phyloP scores from a whole-genome alignment of 2,329 filamentous ascomycete species.

The Exophiala lecanii-corni region DNA sequence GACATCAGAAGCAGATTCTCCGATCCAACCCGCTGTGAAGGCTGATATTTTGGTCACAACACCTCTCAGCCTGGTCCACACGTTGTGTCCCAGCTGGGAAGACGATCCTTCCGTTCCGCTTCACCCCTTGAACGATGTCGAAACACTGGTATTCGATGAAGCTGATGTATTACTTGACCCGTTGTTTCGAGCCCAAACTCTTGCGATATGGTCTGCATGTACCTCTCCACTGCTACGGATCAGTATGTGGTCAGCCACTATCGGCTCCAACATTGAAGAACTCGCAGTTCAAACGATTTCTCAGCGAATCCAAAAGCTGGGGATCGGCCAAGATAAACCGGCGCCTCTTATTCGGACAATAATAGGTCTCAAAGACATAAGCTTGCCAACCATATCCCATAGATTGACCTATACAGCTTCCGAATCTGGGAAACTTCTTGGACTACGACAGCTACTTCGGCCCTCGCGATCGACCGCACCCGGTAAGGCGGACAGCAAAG shows the following conservation, averaged over 20 bases:
- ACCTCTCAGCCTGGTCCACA: constrained; percentile 71
- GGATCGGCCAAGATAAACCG: constrained; percentile 29
- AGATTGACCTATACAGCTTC: constrained; percentile 86
- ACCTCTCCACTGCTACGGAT: constrained; percentile 64
- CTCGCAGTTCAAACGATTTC: constrained; percentile 66
- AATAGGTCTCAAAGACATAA: constrained; percentile 93
- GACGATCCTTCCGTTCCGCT: constrained; percentile 33
- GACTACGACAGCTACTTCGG: constrained; percentile 81
- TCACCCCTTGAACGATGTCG: constrained; percentile 60
- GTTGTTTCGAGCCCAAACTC: constrained; percentile 82
- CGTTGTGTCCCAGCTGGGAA: constrained; percentile 49
- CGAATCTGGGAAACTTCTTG: constrained; percentile 88
- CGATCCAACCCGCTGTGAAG: constrained; percentile 51
- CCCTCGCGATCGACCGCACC: constrained; percentile 50
- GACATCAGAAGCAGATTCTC: constrained; percentile 35
- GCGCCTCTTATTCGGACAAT: constrained; percentile 72
- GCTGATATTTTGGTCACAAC: constrained; percentile 78
- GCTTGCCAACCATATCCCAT: constrained; percentile 87
- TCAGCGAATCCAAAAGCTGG: constrained; percentile 45
- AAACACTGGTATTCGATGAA: constrained; percentile 79
- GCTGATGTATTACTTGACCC: constrained; percentile 91
- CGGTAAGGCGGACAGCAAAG: constrained; percentile 44
- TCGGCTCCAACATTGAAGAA: constrained; percentile 87
- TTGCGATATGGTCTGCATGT: constrained; percentile 78
- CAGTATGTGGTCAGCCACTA: constrained; percentile 93